Evolutionary conservation across 2,329 filamentous ascomycete species (phyloP).

Genomic region (Colletotrichum lupini): DNA sequence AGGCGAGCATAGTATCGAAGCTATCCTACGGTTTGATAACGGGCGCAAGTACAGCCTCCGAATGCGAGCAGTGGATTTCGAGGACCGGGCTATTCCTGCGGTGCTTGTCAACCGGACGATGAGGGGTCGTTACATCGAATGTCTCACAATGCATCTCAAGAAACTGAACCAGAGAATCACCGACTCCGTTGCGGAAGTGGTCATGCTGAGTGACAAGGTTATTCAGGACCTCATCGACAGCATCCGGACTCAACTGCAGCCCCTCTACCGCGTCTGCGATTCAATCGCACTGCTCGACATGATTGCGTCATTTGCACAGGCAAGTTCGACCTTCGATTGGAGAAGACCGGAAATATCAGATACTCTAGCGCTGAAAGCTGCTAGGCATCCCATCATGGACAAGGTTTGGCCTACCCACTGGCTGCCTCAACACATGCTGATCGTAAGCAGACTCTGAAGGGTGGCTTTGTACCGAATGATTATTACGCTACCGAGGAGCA

Average conservation of each 20-base stretch:
- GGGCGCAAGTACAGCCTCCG: slow-evolving; percentile 84
- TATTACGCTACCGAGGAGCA: slow-evolving; percentile 84
- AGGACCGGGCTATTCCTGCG: slow-evolving; percentile 68
- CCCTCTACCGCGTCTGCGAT: slow-evolving; percentile 86
- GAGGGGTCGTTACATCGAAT: slow-evolving; percentile 83
- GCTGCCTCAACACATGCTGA: neutral
- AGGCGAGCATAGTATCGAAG: slow-evolving; percentile 68
- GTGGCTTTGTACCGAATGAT: slow-evolving; percentile 87
- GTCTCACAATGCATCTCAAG: slow-evolving; percentile 85
- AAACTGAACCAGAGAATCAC: slow-evolving; percentile 83
- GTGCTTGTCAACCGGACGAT: slow-evolving; percentile 81
- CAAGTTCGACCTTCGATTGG: slow-evolving; percentile 71
- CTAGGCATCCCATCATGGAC: slow-evolving; percentile 83
- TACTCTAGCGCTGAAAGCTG: slow-evolving; percentile 77
- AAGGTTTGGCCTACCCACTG: slow-evolving; percentile 53
- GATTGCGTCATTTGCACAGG: slow-evolving; percentile 79
- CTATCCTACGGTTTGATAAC: slow-evolving; percentile 81
- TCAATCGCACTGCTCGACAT: slow-evolving; percentile 89
- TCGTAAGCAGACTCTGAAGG: slow-evolving; percentile 36
- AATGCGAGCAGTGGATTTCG: slow-evolving; percentile 71
- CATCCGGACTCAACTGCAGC: slow-evolving; percentile 77
- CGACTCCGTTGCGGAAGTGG: slow-evolving; percentile 85
- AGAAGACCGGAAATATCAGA: slow-evolving; percentile 75
- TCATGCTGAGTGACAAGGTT: slow-evolving; percentile 83
- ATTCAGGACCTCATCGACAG: slow-evolving; percentile 77